Base-by-base conservation (phyloP, 1,284 basidiomycete genomes). In the Ustilago loliicola region DNA sequence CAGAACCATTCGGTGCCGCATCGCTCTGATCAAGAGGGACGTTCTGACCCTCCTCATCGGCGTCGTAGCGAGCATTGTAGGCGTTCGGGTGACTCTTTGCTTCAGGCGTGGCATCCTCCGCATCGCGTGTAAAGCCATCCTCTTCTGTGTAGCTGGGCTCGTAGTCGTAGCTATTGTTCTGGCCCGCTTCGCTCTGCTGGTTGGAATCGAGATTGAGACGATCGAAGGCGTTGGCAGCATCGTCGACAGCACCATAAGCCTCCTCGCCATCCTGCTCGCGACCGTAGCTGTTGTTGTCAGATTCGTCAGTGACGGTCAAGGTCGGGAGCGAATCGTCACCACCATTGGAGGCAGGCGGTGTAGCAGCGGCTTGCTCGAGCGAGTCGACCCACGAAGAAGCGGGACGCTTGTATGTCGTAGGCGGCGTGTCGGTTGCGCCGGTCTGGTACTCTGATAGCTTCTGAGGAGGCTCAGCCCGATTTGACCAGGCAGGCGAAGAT, bases 261-360 rank as follows among this genome's bases (percentile, higher is more conserved):
- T 62, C 36, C 8, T 51, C 45, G 29, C 29, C 59, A 19, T 40
- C 21, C n/a, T 45, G n/a, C 17, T 69, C 45, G 23, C 38, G 48
- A 9, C 51, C 58, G 25, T 61, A 61, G 17, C 57, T 57, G 23
- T 65, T 62, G 29, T 52, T 62, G 42, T 55, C 66, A 4, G 66
- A 61, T 25, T 74, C 76, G 58, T 78, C 76, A 1, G 76, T 78
- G 45, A 78, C 58, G 21, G 76, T 78, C 25, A 78, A 48, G 2
- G 57, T 65, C 9, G 76, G 76, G 7, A 74, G 61, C 10, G 72
- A 60, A 8, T 66, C 73, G 25, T 79, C 71, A 4, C 29, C 57
- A 21, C 29, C 29, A 54, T 47, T 55, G 30, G 56, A 66, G 19
- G 70, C 36, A 29, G 77, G 70, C 15, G 69, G 76, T 9, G 66